Conservation (phyloP, 2,329 filamentous ascomycete species). For the Coniochaeta prunicola region DNA sequence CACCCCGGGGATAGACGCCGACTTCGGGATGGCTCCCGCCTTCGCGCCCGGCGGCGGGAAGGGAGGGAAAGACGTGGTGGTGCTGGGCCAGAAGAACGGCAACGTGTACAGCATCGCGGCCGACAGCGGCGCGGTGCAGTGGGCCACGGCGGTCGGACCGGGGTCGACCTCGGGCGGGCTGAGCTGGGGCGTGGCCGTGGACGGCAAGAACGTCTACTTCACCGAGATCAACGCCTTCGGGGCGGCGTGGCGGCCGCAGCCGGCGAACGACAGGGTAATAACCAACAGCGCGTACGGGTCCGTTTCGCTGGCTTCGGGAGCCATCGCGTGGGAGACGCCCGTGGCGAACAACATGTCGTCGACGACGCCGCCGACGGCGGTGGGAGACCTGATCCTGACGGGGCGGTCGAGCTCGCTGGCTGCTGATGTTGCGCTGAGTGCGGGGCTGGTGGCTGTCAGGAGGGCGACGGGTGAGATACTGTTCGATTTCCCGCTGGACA, state of each 20-base stretch:
- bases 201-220: conserved; percentile 20
- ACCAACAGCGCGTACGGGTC: conserved; percentile 10
- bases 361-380: conserved; percentile 8
- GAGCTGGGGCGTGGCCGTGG: conserved; percentile 23
- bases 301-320: conserved; percentile 7
- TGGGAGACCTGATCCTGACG: conserved; percentile 9
- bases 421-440: not conserved
- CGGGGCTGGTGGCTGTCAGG: not conserved
- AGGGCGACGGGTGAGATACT: conserved; percentile 7
- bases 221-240: conserved; percentile 14
- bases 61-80: conserved; percentile 15
- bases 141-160: conserved; percentile 17
- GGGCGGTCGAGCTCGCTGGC: conserved; percentile 2
- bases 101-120: conserved; percentile 19
- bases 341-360: conserved; percentile 3
- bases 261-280: not conserved
- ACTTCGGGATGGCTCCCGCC: conserved; percentile 19
- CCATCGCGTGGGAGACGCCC: conserved; percentile 10
- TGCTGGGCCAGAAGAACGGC: conserved; percentile 24
- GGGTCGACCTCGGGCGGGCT: conserved; percentile 17
- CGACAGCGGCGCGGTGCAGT: conserved; percentile 14
- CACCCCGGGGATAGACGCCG: conserved; percentile 11
- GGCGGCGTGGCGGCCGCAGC: conserved; percentile 4
- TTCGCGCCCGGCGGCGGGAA: conserved; percentile 14
- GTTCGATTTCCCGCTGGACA: conserved; percentile 4